Base-by-base conservation (phyloP, 345 rosid genomes). In the Firmiana major region DNA sequence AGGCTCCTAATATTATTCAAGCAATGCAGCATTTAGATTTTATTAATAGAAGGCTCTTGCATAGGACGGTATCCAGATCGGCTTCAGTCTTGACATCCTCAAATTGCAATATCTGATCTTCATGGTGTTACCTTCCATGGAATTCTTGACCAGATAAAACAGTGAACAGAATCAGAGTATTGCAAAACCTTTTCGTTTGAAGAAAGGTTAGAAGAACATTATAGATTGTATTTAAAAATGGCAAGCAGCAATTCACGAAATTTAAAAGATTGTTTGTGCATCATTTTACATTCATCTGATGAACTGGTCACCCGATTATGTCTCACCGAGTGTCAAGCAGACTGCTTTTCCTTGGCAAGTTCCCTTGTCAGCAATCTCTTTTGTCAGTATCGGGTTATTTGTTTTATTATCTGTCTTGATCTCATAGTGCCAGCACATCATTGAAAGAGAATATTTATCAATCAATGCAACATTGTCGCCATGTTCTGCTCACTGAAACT, bases 21-120 rank as follows among this genome's bases (percentile, higher is more conserved):
- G 58, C 34, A 51, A 46, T 55, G 13, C 9, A 11, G 11, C 22
- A 24, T 28, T 31, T 22, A 65, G 19, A 49, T 57, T 45, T 9
- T 45, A 77, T 76, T n/a, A n/a, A 43, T 63, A 48, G 40, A 34
- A 26, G 31, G 40, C 77, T 69, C 76, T 28, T 79, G 5, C 7
- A 58, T 38, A 45, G 26, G 38, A 54, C 17, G 13, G n/a, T 15
- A 53, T 17, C 40, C 0, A 3, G 38, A 59, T 43, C 15, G 11
- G 7, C 16, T 38, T 66, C 16, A 21, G 13, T 19, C 9, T 6
- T 64, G 70, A 24, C 64, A 26, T 2, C 5, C 8, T 10, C 13
- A 45, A 45, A 9, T 45, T 13, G 10, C 54, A 49, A 15, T 16
- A 62, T 31, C 42, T 9, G 31, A 63, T 36, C 45, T 15, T 34